These are phyloP conservation scores for Xylariaceae sp. DNA, from an alignment of 2,329 filamentous ascomycete species.

Conservation along the genomic window DNA sequence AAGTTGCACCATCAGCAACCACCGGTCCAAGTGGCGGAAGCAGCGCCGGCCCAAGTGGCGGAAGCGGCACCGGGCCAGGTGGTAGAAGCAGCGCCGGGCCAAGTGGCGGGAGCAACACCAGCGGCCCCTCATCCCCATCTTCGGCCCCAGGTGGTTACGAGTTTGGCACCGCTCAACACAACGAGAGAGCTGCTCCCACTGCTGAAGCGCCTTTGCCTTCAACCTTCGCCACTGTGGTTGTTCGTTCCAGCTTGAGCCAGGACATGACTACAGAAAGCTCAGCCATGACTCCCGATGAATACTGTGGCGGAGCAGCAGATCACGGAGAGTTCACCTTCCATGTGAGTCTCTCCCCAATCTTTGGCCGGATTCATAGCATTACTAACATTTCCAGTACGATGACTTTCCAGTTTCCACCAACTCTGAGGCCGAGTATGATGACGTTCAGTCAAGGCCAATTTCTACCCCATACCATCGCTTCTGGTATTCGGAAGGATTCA, in stretches of 20 bases:
- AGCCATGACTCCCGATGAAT: slow-evolving; percentile 3
- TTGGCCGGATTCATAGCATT: background rate
- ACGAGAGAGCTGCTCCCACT: slow-evolving; percentile 13
- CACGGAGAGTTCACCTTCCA: slow-evolving; percentile 27
- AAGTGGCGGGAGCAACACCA: no score
- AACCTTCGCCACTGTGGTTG: slow-evolving; percentile 23
- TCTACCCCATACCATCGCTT: slow-evolving; percentile 30
- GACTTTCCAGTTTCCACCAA: slow-evolving; percentile 24
- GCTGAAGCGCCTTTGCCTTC: slow-evolving; percentile 16
- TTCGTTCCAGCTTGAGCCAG: slow-evolving; percentile 13
- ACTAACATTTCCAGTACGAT: slow-evolving; percentile 20
- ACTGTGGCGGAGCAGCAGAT: slow-evolving; percentile 20
- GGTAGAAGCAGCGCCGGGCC: no score
- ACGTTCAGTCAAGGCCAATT: slow-evolving; percentile 22
- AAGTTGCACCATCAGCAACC: slow-evolving; percentile 18
- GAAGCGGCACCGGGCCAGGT: slow-evolving; percentile 8
- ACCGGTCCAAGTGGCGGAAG: slow-evolving; percentile 7
- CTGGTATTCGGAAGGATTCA: slow-evolving; percentile 27
- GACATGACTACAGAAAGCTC: slow-evolving; percentile 1
- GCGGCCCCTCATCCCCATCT: slow-evolving; percentile 7
- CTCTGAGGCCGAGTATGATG: slow-evolving; percentile 10
- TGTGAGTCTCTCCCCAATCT: slow-evolving; percentile 19
- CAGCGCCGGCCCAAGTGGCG: slow-evolving; percentile 7
- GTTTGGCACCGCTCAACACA: slow-evolving; percentile 17
- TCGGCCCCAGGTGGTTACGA: slow-evolving; percentile 20